Evolutionary conservation across 352 stramenopile species (phyloP).

Genomic region (Globisporangium middletonii): DNA sequence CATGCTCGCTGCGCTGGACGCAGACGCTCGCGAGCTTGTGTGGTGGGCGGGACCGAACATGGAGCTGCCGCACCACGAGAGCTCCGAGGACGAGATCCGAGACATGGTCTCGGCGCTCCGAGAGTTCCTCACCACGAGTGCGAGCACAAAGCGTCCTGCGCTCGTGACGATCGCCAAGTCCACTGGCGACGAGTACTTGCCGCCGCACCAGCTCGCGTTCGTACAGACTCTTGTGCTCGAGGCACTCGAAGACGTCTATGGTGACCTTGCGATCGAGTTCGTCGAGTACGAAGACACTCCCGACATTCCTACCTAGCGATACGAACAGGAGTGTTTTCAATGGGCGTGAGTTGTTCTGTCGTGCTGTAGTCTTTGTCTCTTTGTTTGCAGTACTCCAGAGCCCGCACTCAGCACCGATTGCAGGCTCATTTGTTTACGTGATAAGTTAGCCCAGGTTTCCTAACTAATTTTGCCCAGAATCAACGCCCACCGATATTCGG

Average conservation of each 20-base stretch:
- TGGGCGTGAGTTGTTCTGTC: too few relatives aligned
- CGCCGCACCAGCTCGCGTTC: conserved; percentile 44
- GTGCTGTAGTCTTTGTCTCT: too few relatives aligned
- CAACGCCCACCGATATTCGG: too few relatives aligned
- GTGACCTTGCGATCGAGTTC: conserved; percentile 23
- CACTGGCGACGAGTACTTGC: conserved; percentile 64
- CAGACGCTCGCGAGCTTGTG: conserved; percentile 20
- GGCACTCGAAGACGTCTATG: conserved; percentile 38
- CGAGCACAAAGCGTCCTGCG: conserved; percentile 28
- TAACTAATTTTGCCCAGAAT: too few relatives aligned
- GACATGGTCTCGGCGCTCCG: conserved; percentile 29
- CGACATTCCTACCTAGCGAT: too few relatives aligned
- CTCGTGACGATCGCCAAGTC: conserved; percentile 86
- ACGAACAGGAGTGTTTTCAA: too few relatives aligned
- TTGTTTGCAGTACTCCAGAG: too few relatives aligned
- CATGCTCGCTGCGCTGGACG: conserved; percentile 20
- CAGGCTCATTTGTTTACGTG: too few relatives aligned
- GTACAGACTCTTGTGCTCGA: conserved; percentile 40
- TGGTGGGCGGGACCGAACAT: conserved; percentile 54
- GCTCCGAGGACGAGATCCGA: conserved; percentile 42
- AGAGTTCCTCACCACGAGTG: conserved; percentile 22
- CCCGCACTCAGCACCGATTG: too few relatives aligned
- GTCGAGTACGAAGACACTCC: conserved; percentile 43
- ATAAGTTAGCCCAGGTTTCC: too few relatives aligned
- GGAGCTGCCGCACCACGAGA: conserved; percentile 65